Conservation (phyloP, 129 eudicot species). For the Scalesia atractyloides region DNA sequence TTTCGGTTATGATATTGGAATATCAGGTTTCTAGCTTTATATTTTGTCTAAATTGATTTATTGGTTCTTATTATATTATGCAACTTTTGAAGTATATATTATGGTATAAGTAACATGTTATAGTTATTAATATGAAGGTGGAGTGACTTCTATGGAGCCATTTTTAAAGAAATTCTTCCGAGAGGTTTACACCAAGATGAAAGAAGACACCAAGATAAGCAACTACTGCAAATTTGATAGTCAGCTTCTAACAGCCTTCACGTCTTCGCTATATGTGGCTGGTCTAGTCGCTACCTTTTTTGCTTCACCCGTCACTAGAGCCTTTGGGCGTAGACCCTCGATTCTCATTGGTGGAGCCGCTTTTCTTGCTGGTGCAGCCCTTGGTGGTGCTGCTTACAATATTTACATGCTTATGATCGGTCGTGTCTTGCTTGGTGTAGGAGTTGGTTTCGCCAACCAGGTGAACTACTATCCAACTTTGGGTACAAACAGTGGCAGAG, state of each 20-base stretch:
- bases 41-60: not conserved
- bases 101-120: slow-evolving; percentile 8
- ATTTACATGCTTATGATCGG: slow-evolving; percentile 65
- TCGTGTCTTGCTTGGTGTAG: slow-evolving; percentile 66
- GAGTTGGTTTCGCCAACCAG: slow-evolving; percentile 78
- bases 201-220: slow-evolving; percentile 41
- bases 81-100: not conserved
- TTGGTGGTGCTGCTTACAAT: slow-evolving; percentile 55
- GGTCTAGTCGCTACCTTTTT: slow-evolving; percentile 58
- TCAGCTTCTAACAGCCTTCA: slow-evolving; percentile 49
- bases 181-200: slow-evolving; percentile 47
- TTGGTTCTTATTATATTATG: not conserved
- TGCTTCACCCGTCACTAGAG: slow-evolving; percentile 54
- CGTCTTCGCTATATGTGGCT: slow-evolving; percentile 57
- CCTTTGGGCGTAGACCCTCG: slow-evolving; percentile 66
- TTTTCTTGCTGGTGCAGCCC: slow-evolving; percentile 57
- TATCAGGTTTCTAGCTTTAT: slow-evolving; percentile 47
- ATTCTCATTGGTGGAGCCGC: slow-evolving; percentile 58
- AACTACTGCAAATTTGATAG: slow-evolving; percentile 70
- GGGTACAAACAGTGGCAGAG: too few species aligned
- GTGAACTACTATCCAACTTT: slow-evolving; percentile 14
- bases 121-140: slow-evolving; percentile 43
- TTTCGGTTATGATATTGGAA: slow-evolving; percentile 76
- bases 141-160: slow-evolving; percentile 67
- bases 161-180: slow-evolving; percentile 60